Evolutionary conservation across 2,329 filamentous ascomycete species (phyloP), one percentile per base, ranked within the genome.

Genomic region (Drechslerella stenobrocha): DNA sequence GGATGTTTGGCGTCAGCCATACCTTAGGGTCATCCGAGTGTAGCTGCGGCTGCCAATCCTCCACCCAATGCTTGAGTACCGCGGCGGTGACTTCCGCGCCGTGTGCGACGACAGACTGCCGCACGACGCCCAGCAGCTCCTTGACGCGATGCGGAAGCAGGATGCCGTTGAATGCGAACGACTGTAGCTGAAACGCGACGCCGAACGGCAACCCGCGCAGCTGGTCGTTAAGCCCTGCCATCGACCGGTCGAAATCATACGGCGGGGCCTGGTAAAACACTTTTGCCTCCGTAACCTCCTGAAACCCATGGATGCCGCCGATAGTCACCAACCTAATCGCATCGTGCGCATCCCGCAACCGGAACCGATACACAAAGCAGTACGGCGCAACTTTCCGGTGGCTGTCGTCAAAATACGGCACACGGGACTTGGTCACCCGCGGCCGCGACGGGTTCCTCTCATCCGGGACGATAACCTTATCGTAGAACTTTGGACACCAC

Each of bases 151-250:
- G 71, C 0, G 87, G 86, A 9, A 83, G 77, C 0, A 90, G 77
- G 56, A 81, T 83, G 20, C 82, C 83, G 70, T 87, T 87, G 71
- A 80, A 79, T 0, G 84, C 83, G 3, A 91, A 76, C 13, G 80
- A 81, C 51, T 87, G 81, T 3, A 88, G 76, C 70, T 88, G 85
- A 71, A 84, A 87, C 3, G 83, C 77, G 0, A 85, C 72, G 0
- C 76, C 74, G 69, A 84, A 88, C 3, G 82, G 57, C 45, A 74
- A 74, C 1, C 71, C 8, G 0, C 30, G 11, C 1, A 78, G 70
- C 5, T 73, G 74, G 4, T 71, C 70, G 18, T 76, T 76, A 37
- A 83, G 75, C 5, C 60, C 47, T 1, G 40, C 47, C 72, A 78
- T 72, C 51, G 69, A 58, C 32, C 30, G 37, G 50, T 70, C 42